These are phyloP conservation scores for Geotrichum klebahnii DNA, from an alignment of 1,139 yeast species.

Conservation along the genomic window DNA sequence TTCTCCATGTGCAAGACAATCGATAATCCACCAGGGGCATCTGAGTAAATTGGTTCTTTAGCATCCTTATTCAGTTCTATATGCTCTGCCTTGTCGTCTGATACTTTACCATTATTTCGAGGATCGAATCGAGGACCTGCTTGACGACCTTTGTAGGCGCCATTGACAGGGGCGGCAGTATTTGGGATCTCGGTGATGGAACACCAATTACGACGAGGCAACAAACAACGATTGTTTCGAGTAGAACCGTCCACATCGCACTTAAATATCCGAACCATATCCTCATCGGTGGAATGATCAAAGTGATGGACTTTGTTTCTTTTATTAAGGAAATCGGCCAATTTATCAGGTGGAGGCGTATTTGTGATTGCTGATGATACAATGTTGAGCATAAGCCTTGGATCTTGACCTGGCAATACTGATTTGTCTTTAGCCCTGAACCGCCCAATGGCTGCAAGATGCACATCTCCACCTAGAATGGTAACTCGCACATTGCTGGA, in stretches of 20 bases:
- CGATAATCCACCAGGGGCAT: constrained; percentile 55
- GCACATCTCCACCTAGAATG: constrained; percentile 89
- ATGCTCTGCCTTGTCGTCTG: constrained; percentile 27
- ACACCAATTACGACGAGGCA: constrained; percentile 78
- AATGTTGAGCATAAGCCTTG: constrained; percentile 73
- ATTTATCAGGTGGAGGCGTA: constrained; percentile 86
- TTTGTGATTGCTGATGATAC: constrained; percentile 86
- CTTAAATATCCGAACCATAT: constrained; percentile 66
- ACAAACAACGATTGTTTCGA: constrained; percentile 56
- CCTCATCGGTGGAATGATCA: constrained; percentile 65
- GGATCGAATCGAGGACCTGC: constrained; percentile 30
- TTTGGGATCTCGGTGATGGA: constrained; percentile 27
- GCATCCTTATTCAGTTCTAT: too few species aligned
- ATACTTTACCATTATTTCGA: constrained; percentile 27
- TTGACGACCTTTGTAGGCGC: constrained; percentile 22
- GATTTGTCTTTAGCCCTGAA: constrained; percentile 57
- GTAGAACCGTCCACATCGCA: constrained; percentile 55
- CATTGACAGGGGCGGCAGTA: background rate
- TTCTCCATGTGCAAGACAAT: constrained; percentile 71
- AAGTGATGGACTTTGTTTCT: constrained; percentile 68
- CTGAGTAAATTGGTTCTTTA: constrained; percentile 44
- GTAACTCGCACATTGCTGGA: constrained; percentile 66
- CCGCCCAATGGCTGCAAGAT: constrained; percentile 78
- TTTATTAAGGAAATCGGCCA: constrained; percentile 65
- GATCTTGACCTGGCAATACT: constrained; percentile 61